Conservation (phyloP, 192 early-diverging fungal genomes). For the Pilaira anomala region DNA sequence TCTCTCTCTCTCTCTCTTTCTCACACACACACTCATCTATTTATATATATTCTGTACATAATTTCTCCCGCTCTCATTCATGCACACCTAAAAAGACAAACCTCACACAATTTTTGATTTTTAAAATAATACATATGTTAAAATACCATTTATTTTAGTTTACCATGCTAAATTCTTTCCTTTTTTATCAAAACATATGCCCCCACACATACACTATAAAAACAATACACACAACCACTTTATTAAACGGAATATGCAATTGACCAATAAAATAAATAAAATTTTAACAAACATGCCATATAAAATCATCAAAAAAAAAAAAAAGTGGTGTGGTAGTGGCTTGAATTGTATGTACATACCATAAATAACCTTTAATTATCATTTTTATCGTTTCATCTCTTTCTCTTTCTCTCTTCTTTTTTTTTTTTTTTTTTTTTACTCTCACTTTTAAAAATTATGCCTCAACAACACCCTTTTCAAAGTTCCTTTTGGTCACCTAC, state of each 20-base stretch:
- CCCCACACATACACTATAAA: not conserved
- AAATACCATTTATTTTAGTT: not conserved
- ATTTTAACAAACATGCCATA: too few relatives aligned
- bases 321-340: too few relatives aligned
- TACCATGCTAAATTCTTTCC: too few relatives aligned
- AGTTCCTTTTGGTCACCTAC: constrained; percentile 27
- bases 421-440: not conserved
- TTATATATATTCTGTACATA: too few relatives aligned
- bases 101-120: not conserved
- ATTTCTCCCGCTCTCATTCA: not conserved
- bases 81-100: too few relatives aligned
- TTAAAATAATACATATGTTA: not conserved
- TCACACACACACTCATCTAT: constrained; percentile 1
- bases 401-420: not conserved
- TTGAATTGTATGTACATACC: too few relatives aligned
- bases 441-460: not conserved
- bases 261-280: too few relatives aligned
- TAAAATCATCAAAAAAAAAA: too few relatives aligned
- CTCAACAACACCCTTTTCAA: constrained; percentile 21
- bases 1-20: too few relatives aligned
- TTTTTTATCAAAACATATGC: not conserved
- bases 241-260: not conserved
- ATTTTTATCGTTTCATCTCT: not conserved
- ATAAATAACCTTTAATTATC: too few relatives aligned
- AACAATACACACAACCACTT: not conserved